Percentiles rank a stretch among this genome's conserved stretches.
These are phyloP conservation scores for Zymoseptoria crescenta DNA, from an alignment of 2,329 filamentous ascomycete genomes.

Conservation along the genomic window DNA sequence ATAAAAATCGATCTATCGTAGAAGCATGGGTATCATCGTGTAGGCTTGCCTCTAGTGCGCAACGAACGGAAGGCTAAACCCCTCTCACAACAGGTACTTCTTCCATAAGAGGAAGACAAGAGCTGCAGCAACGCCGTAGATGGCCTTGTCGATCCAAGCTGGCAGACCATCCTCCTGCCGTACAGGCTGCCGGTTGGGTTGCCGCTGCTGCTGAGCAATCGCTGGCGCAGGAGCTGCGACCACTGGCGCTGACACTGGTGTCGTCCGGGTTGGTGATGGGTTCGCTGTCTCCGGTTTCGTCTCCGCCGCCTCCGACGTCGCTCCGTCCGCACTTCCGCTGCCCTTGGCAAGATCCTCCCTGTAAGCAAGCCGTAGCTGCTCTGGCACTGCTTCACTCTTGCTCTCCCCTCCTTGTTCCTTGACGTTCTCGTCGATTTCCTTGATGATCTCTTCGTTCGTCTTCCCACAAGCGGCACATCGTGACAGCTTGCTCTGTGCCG, in stretches of 20 bases:
- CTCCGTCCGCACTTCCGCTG: constrained; percentile 15
- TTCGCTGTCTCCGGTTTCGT: constrained; percentile 3
- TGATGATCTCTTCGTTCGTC: constrained; percentile 66
- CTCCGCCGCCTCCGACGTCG: constrained; percentile 4
- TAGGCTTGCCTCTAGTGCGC: background rate
- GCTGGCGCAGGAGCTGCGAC: constrained; percentile 6
- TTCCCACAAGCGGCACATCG: constrained; percentile 63
- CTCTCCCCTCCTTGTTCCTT: constrained; percentile 39
- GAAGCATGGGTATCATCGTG: background rate
- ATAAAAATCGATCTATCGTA: background rate
- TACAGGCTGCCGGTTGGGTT: constrained; percentile 10
- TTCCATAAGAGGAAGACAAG: constrained; percentile 58
- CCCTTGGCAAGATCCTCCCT: constrained; percentile 58
- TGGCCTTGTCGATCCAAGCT: constrained; percentile 73
- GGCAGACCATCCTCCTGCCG: constrained; percentile 47
- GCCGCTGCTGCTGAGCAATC: constrained; percentile 2
- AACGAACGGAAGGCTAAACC: background rate
- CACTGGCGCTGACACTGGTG: constrained; percentile 9
- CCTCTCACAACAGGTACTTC: constrained; percentile 11
- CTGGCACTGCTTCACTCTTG: constrained; percentile 41
- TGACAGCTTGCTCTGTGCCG: constrained; percentile 58
- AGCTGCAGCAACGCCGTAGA: constrained; percentile 62
- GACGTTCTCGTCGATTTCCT: constrained; percentile 56
- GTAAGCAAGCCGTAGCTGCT: constrained; percentile 58
- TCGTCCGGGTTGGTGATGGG: background rate